Base-by-base conservation (phyloP, 2,329 filamentous ascomycete genomes). In the Elsinoe fawcettii region DNA sequence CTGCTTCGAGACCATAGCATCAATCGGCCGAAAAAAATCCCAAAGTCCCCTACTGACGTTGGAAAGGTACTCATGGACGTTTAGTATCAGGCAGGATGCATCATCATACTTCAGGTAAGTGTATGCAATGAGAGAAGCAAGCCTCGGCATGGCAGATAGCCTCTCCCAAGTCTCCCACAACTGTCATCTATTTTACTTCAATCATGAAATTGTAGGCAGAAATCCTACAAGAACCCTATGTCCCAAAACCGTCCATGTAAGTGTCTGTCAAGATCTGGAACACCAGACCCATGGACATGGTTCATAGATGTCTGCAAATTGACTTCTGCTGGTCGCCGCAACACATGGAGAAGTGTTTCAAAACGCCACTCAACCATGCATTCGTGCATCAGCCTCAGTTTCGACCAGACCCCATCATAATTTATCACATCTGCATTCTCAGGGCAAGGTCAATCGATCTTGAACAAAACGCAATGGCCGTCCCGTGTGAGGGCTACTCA, bases 341-440 rank as follows among this genome's bases (percentile, higher is more conserved):
- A 46, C 41, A 46, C 20, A 46, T 46, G 41, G 23, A 25, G 22
- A 46, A 25, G 11, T 46, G 41, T 46, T 46, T 46, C 41, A 46
- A 3, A 22, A 14, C 41, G 41, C 41, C 41, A 46, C 22, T 25
- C 41, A 46, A 46, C 41, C 41, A 46, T 46, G 5, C 6, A 43
- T 43, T 11, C 39, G 11, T 43, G 39, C 41, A 46, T 46, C 41
- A 46, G 41, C 20, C 41, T 46, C 41, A 46, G 41, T 46, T 46
- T 46, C 41, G 41, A 11, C 22, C 41, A 11, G 41, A 25, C 41
- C n/a, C 41, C 41, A 46, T 46, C 18, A 23, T 20, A 22, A 9
- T 25, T 18, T 20, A 46, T 46, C 23, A 22, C 23, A 5, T 25
- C 41, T 46, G 20, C 9, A 14, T 16, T 23, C 11, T 23, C 18